Percentiles rank a stretch among this genome's conserved stretches.
These are phyloP conservation scores for Fusarium sp. DNA, from an alignment of 2,329 filamentous ascomycete species.

Conservation along the genomic window DNA sequence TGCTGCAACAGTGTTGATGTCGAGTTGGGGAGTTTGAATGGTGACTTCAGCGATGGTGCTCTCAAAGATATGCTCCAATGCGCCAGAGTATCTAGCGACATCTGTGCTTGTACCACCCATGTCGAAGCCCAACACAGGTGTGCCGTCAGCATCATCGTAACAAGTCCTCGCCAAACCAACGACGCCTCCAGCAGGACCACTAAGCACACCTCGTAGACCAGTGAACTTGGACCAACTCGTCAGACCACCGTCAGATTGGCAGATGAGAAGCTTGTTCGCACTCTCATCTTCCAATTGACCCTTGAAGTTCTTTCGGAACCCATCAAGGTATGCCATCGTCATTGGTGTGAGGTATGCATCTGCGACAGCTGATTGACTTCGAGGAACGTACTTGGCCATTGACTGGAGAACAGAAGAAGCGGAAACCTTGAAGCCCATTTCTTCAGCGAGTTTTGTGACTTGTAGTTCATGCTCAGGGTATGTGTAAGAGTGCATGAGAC, in stretches of 20 bases:
- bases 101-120: conserved; percentile 75
- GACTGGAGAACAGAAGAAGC: conserved; percentile 53
- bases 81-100: conserved; percentile 74
- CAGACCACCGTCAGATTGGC: conserved; percentile 45
- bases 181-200: conserved; percentile 46
- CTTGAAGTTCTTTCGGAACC: conserved; percentile 45
- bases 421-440: conserved; percentile 57
- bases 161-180: conserved; percentile 44
- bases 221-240: conserved; percentile 46
- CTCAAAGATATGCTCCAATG: conserved; percentile 78
- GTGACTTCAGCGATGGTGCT: conserved; percentile 77
- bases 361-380: conserved; percentile 56
- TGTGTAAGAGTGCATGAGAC: conserved; percentile 77
- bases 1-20: conserved; percentile 77
- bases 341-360: conserved; percentile 58
- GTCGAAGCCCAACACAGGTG: conserved; percentile 44
- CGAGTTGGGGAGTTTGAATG: conserved; percentile 76
- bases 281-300: conserved; percentile 41
- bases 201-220: conserved; percentile 42
- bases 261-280: conserved; percentile 47
- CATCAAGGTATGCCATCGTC: conserved; percentile 52
- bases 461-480: conserved; percentile 66
- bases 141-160: conserved; percentile 41
- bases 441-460: conserved; percentile 50
- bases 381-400: conserved; percentile 58